Evolutionary conservation across 75 land plant species (phyloP).

Genomic region (Ceratopteris richardii): DNA sequence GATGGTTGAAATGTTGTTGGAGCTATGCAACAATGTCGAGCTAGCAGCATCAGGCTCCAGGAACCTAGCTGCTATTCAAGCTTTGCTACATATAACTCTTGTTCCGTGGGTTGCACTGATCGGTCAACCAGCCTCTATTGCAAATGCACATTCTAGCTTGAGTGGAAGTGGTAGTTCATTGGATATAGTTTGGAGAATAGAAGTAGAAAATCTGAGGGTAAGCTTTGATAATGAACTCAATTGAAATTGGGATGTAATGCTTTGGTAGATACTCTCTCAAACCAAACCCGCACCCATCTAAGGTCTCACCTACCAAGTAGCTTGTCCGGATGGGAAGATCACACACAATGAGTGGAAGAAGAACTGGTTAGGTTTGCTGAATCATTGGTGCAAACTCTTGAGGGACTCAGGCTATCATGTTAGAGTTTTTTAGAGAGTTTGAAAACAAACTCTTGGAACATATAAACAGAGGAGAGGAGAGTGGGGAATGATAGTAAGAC

Average conservation of each 20-base stretch:
- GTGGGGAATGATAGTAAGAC: too few relatives aligned
- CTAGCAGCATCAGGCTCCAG: slow-evolving; percentile 86
- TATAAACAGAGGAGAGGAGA: slow-evolving; percentile 86
- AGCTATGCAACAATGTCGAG: slow-evolving; percentile 92
- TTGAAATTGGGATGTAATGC: slow-evolving; percentile 88
- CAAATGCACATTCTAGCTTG: slow-evolving; percentile 75
- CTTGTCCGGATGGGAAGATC: slow-evolving; percentile 84
- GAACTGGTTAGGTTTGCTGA: slow-evolving; percentile 91
- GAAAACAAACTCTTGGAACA: slow-evolving; percentile 91
- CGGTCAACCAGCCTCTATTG: slow-evolving; percentile 97
- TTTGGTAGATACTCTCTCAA: slow-evolving; percentile 78
- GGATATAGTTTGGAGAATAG: slow-evolving; percentile 98
- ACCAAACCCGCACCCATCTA: slow-evolving; percentile 85
- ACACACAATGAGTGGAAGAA: slow-evolving; percentile 78
- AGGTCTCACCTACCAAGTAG: slow-evolving; percentile 80
- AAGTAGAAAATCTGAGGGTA: slow-evolving; percentile 77
- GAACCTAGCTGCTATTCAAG: slow-evolving; percentile 87
- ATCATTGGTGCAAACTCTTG: slow-evolving; percentile 66
- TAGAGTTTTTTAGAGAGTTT: slow-evolving; percentile 98
- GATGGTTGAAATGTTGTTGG: slow-evolving; percentile 93
- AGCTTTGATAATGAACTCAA: slow-evolving; percentile 68
- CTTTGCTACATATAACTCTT: slow-evolving; percentile 57
- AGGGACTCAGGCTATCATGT: slow-evolving; percentile 93
- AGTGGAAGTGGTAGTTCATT: slow-evolving; percentile 74
- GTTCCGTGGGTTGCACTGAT: slow-evolving; percentile 96